These are phyloP conservation scores for Zygosaccharomyces kombuchaensis DNA, from an alignment of 805 yeast species.

Conservation along the genomic window DNA sequence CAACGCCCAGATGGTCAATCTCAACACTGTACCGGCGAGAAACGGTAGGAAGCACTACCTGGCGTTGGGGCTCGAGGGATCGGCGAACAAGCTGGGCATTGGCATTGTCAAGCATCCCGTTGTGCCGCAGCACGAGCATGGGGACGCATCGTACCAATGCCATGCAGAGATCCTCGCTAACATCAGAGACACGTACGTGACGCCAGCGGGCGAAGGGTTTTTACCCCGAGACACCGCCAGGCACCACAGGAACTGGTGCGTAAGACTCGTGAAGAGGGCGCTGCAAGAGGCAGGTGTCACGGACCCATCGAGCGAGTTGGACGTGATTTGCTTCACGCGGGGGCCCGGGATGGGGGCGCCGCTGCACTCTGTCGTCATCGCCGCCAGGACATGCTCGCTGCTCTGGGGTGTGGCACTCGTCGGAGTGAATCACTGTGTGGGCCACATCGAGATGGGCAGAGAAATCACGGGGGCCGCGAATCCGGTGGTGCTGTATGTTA, in stretches of 20 bases:
- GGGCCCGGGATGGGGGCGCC: slow-evolving; percentile 99
- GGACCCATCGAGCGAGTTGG: slow-evolving; percentile 47
- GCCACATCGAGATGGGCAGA: slow-evolving; percentile 98
- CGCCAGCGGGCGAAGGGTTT: slow-evolving; percentile 99
- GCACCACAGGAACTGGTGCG: slow-evolving; percentile 94
- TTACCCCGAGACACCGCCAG: slow-evolving; percentile 94
- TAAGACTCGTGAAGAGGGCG: slow-evolving; percentile 65
- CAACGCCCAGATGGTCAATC: slow-evolving; percentile 28
- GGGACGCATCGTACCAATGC: slow-evolving; percentile 51
- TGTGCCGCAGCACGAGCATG: slow-evolving; percentile 32
- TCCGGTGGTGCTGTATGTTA: slow-evolving; percentile 94
- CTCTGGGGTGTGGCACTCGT: slow-evolving; percentile 81
- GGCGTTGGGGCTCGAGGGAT: slow-evolving; percentile 92
- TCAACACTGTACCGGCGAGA: slow-evolving; percentile 29
- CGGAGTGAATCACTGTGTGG: slow-evolving; percentile 96
- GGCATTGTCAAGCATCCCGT: slow-evolving; percentile 77
- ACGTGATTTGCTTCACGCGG: slow-evolving; percentile 88
- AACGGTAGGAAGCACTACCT: slow-evolving; percentile 44
- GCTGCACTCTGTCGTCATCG: slow-evolving; percentile 83
- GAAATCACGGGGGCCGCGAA: slow-evolving; percentile 97
- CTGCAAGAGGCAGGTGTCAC: slow-evolving; percentile 54
- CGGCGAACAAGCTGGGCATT: slow-evolving; percentile 94
- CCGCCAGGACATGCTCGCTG: slow-evolving; percentile 80
- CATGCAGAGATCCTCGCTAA: slow-evolving; percentile 79
- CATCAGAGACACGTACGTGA: slow-evolving; percentile 87